Percentiles rank a stretch among this genome's conserved stretches.
phyloP scores from a whole-genome alignment of 2,329 filamentous ascomycete species.

The Venturia asperata region DNA sequence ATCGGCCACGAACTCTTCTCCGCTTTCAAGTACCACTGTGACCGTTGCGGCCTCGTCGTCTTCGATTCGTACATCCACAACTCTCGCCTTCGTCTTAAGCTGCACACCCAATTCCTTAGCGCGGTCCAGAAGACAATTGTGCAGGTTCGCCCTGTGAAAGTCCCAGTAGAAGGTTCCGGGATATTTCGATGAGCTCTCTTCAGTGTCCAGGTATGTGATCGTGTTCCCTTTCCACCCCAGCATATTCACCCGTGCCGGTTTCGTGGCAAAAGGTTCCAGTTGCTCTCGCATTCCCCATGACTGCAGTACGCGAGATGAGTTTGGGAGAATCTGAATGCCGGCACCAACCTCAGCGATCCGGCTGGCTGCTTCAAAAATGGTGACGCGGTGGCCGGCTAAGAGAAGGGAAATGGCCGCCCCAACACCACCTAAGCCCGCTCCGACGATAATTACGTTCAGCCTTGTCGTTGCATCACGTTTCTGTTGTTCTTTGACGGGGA shows the following conservation, averaged over 20 bases:
- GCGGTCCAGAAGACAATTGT: constrained; percentile 41
- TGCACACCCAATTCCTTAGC: constrained; percentile 43
- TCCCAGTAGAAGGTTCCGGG: constrained; percentile 44
- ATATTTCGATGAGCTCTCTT: constrained; percentile 23
- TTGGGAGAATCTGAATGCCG: constrained; percentile 46
- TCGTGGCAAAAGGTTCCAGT: constrained; percentile 37
- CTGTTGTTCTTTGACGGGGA: constrained; percentile 2
- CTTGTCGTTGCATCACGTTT: constrained; percentile 1
- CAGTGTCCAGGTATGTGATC: constrained; percentile 41
- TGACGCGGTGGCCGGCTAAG: constrained; percentile 42
- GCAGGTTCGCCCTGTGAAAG: constrained; percentile 49
- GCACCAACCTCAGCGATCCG: constrained; percentile 45
- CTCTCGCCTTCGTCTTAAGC: constrained; percentile 39
- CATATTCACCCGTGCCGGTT: constrained; percentile 42
- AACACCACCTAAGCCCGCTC: constrained; percentile 50
- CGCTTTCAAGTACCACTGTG: constrained; percentile 36
- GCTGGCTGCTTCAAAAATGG: constrained; percentile 42
- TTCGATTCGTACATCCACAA: constrained; percentile 38
- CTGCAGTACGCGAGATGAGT: constrained; percentile 42
- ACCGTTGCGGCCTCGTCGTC: constrained; percentile 29
- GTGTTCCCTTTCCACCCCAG: constrained; percentile 47
- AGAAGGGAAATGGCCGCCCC: constrained; percentile 42
- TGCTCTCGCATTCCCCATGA: constrained; percentile 43
- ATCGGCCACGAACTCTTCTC: constrained; percentile 33
- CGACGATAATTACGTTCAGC: constrained; percentile 44